phyloP scores from a whole-genome alignment of 306 rosid species.

The Ormosia semicastrata region DNA sequence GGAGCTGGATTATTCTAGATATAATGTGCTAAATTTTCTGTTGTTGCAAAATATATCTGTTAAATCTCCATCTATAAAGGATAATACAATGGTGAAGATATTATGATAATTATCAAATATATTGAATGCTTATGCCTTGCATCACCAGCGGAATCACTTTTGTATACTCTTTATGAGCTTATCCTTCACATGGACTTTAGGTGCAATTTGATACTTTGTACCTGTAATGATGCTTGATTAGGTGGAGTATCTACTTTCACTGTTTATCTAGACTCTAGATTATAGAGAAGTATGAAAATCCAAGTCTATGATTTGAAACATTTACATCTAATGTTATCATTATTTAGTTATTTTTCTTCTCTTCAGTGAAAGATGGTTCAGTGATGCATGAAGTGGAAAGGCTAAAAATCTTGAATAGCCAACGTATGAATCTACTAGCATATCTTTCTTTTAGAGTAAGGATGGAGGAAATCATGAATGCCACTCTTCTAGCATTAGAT shows the following conservation, averaged over 20 bases:
- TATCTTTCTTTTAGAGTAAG: conserved; percentile 16
- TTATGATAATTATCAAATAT: neutral
- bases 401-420: neutral
- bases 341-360: neutral
- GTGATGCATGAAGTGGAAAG: neutral
- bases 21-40: neutral
- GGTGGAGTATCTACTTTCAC: neutral
- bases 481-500: neutral
- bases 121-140: neutral
- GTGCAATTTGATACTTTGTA: neutral
- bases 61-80: neutral
- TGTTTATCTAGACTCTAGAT: neutral
- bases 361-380: neutral
- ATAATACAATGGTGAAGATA: neutral
- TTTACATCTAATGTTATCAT: neutral
- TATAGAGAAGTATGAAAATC: neutral
- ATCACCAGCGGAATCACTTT: neutral
- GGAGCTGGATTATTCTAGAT: neutral
- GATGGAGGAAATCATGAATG: conserved; percentile 6
- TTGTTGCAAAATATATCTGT: neutral
- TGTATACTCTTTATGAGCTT: neutral
- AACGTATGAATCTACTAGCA: neutral
- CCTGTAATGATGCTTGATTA: neutral
- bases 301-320: neutral
- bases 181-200: neutral